phyloP scores from a whole-genome alignment of 2,329 filamentous ascomycete genomes.

The Esteya vermicola region DNA sequence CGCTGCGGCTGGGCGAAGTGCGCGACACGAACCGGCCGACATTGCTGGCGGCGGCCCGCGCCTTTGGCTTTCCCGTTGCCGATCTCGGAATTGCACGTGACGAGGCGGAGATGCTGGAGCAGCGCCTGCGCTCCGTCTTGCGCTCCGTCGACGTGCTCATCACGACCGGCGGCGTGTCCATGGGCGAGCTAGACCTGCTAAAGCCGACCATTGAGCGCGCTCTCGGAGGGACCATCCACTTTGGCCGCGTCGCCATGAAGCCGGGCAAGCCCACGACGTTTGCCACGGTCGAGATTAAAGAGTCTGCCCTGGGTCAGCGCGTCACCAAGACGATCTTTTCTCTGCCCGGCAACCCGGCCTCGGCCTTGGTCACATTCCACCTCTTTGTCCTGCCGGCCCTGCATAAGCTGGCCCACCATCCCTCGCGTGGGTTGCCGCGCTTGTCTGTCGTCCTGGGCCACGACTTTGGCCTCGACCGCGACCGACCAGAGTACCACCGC shows the following conservation, averaged over 20 bases:
- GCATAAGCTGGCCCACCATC: slow-evolving; percentile 59
- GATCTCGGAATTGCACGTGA: slow-evolving; percentile 81
- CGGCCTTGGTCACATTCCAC: slow-evolving; percentile 83
- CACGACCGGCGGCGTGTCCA: slow-evolving; percentile 88
- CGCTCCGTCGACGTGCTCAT: slow-evolving; percentile 68
- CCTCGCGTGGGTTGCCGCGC: slow-evolving; percentile 52
- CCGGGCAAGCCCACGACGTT: slow-evolving; percentile 97
- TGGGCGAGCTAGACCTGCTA: slow-evolving; percentile 93
- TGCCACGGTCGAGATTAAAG: slow-evolving; percentile 63
- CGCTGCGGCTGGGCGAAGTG: slow-evolving; percentile 67
- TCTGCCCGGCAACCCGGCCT: slow-evolving; percentile 86
- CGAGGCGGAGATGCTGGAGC: slow-evolving; percentile 58
- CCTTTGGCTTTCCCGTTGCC: slow-evolving; percentile 63
- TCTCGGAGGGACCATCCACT: slow-evolving; percentile 86
- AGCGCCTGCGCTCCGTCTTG: slow-evolving; percentile 60
- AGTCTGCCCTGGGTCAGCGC: slow-evolving; percentile 23
- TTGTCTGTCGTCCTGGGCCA: slow-evolving; percentile 60
- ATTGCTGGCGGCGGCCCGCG: slow-evolving; percentile 60
- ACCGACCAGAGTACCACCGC: slow-evolving; percentile 81
- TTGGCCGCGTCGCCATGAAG: slow-evolving; percentile 94
- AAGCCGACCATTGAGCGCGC: slow-evolving; percentile 90
- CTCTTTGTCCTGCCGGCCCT: slow-evolving; percentile 84
- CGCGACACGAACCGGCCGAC: slow-evolving; percentile 87
- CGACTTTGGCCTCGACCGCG: slow-evolving; percentile 59
- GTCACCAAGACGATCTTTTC: slow-evolving; percentile 67